phyloP scores from a whole-genome alignment of 2,329 filamentous ascomycete genomes.

The Ceratocystis lukuohia region DNA sequence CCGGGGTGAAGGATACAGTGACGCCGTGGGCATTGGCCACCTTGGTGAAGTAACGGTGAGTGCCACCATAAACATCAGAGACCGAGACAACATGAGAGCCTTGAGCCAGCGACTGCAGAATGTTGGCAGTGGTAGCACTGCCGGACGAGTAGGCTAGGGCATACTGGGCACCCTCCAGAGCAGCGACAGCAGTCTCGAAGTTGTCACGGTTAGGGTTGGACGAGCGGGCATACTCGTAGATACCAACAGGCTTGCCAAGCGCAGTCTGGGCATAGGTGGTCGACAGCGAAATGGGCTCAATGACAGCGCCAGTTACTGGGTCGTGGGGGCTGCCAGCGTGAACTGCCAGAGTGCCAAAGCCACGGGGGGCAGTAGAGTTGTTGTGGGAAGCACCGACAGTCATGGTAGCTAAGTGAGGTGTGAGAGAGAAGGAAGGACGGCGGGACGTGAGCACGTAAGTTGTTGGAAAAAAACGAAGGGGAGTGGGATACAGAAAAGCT shows the following conservation, averaged over 20 bases:
- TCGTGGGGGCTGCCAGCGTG: slow-evolving; percentile 89
- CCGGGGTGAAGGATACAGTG: slow-evolving; percentile 83
- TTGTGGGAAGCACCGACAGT: slow-evolving; percentile 21
- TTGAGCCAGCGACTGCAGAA: slow-evolving; percentile 80
- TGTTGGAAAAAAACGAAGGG: not conserved
- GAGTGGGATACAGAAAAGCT: slow-evolving; percentile 2
- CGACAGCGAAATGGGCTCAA: slow-evolving; percentile 87
- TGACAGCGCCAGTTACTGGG: slow-evolving; percentile 83
- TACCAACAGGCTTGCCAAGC: slow-evolving; percentile 75
- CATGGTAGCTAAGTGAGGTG: not conserved
- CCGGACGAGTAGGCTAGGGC: slow-evolving; percentile 91
- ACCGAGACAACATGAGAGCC: slow-evolving; percentile 93
- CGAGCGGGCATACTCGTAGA: slow-evolving; percentile 86
- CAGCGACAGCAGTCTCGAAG: slow-evolving; percentile 83
- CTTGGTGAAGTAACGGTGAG: slow-evolving; percentile 97
- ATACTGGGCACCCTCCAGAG: slow-evolving; percentile 82
- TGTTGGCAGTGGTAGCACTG: slow-evolving; percentile 81
- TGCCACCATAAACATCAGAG: slow-evolving; percentile 94
- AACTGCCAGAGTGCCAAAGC: slow-evolving; percentile 87
- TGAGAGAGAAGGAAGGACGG: not conserved
- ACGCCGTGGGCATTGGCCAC: slow-evolving; percentile 91
- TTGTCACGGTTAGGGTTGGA: slow-evolving; percentile 91
- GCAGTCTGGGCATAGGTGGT: slow-evolving; percentile 90
- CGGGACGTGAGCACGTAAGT: not conserved
- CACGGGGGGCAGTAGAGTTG: slow-evolving; percentile 52